Conservation (phyloP, 805 yeast genomes). For the Ogataea populi-albae region DNA sequence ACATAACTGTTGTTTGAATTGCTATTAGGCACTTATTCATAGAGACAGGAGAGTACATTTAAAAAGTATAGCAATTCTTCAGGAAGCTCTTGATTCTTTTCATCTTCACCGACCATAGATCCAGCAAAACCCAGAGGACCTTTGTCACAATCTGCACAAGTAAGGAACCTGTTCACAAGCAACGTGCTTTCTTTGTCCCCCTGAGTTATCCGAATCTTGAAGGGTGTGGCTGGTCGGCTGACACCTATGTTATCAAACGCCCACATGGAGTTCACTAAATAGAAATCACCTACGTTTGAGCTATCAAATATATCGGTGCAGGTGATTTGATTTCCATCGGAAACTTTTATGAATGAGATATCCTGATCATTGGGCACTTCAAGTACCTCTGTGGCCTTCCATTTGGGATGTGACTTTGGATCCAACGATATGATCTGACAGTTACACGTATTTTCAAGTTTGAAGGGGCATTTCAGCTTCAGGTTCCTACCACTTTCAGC, state of each 20-base stretch:
- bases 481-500: background rate
- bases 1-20: conserved; percentile 7
- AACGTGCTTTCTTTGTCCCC: conserved; percentile 18
- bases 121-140: conserved; percentile 78
- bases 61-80: too few relatives aligned
- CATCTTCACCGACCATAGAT: conserved; percentile 24
- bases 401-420: conserved; percentile 3
- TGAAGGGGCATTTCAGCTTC: conserved; percentile 10
- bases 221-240: conserved; percentile 38
- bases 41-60: conserved; percentile 13
- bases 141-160: conserved; percentile 74
- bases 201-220: conserved; percentile 13
- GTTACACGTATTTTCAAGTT: conserved; percentile 6
- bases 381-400: background rate
- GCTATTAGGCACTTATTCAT: conserved; percentile 9
- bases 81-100: conserved; percentile 7
- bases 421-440: conserved; percentile 11
- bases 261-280: conserved; percentile 61
- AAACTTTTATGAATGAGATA: conserved; percentile 7
- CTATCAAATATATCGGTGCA: background rate
- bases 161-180: conserved; percentile 50
- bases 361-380: conserved; percentile 2
- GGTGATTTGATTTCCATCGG: conserved; percentile 2
- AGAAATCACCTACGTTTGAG: conserved; percentile 23
- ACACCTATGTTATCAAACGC: conserved; percentile 79